Evolutionary conservation across 1,284 basidiomycete genomes (phyloP).

Genomic region (Irpex sp.): DNA sequence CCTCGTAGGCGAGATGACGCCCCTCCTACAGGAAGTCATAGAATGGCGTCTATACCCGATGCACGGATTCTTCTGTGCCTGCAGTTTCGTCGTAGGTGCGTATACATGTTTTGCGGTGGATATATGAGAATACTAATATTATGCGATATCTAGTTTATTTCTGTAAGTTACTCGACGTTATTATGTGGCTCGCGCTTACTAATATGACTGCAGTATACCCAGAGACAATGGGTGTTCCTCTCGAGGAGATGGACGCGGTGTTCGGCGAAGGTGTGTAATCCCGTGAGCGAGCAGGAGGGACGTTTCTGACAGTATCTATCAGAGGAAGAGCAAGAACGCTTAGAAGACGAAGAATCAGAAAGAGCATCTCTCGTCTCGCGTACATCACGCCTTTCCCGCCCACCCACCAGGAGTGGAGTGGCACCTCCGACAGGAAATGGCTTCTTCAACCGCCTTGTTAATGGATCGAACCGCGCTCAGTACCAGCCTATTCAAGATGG

Average conservation of each 20-base stretch:
- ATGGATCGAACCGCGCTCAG: constrained; percentile 36
- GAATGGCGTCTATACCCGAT: constrained; percentile 94
- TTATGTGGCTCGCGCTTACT: constrained; percentile 2
- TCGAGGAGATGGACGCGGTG: constrained; percentile 82
- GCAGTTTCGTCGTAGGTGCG: constrained; percentile 79
- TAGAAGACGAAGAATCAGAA: constrained; percentile 71
- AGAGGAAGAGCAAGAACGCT: constrained; percentile 58
- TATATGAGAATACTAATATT: constrained; percentile 14
- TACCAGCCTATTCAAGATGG: constrained; percentile 53
- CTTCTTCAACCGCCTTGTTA: constrained; percentile 52
- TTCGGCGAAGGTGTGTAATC: constrained; percentile 67
- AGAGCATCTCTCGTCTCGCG: constrained; percentile 53
- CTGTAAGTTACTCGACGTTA: constrained; percentile 39
- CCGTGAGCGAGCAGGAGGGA: not conserved
- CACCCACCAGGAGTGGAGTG: constrained; percentile 23
- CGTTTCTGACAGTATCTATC: constrained; percentile 6
- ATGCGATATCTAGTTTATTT: constrained; percentile 56
- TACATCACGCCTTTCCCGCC: constrained; percentile 33
- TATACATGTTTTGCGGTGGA: constrained; percentile 12
- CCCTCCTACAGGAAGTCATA: constrained; percentile 86
- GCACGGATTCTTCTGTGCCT: constrained; percentile 92
- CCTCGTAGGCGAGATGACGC: constrained; percentile 87
- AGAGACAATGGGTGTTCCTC: constrained; percentile 74
- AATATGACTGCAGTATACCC: constrained; percentile 62
- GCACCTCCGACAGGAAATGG: constrained; percentile 23